Conservation (phyloP, 176 grass and related monocot species). For the Poa pratensis region DNA sequence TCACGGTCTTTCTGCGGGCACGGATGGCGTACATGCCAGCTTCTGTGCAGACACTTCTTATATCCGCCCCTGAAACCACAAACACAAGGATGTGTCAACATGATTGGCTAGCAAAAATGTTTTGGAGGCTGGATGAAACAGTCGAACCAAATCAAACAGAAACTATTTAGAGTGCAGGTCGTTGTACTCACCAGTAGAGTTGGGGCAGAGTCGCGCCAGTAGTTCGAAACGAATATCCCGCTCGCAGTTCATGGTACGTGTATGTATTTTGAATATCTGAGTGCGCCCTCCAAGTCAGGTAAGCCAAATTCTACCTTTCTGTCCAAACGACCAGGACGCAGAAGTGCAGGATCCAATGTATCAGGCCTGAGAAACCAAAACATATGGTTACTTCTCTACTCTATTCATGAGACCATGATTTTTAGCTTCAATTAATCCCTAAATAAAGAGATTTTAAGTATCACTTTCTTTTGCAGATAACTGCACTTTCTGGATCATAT, state of each 20-base stretch:
- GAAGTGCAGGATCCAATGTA: conserved; percentile 81
- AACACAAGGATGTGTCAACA: neutral
- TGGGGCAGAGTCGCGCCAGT: conserved; percentile 91
- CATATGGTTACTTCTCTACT: neutral
- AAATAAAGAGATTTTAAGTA: neutral
- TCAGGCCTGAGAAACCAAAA: conserved; percentile 56
- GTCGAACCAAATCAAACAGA: neutral
- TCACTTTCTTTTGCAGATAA: neutral
- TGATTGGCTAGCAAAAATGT: neutral
- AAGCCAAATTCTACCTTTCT: conserved; percentile 91
- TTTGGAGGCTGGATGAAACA: neutral
- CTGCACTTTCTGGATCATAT: neutral
- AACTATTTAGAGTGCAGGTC: neutral
- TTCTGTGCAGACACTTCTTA: conserved; percentile 90
- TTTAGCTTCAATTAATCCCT: neutral
- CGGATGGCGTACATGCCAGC: conserved; percentile 91
- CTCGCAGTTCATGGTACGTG: conserved; percentile 90
- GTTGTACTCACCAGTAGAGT: conserved; percentile 75
- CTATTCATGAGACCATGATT: conserved; percentile 5
- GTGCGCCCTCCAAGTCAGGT: conserved; percentile 91
- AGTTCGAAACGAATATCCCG: conserved; percentile 92
- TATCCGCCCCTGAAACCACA: conserved; percentile 66
- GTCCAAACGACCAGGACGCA: conserved; percentile 89
- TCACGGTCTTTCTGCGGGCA: conserved; percentile 89
- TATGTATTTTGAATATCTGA: conserved; percentile 97